Evolutionary conservation across 2,329 filamentous ascomycete genomes (phyloP).

Genomic region (Lachnum nothofagi): DNA sequence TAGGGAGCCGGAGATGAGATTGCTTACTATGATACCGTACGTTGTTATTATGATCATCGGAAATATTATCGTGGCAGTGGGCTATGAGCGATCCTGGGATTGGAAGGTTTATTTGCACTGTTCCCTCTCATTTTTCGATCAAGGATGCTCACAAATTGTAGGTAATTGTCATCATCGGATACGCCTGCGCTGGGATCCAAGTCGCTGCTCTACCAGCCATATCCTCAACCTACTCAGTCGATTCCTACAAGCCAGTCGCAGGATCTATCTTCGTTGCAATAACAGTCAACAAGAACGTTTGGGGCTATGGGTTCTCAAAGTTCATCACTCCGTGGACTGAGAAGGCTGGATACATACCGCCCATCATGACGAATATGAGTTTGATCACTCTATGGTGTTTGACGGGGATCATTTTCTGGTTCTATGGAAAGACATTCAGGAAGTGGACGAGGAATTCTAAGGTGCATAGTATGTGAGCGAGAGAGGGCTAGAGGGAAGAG

Average conservation of each 20-base stretch:
- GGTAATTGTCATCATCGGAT: constrained; percentile 52
- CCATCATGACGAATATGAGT: constrained; percentile 56
- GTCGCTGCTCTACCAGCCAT: constrained; percentile 56
- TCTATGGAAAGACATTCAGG: constrained; percentile 53
- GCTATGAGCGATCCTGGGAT: constrained; percentile 48
- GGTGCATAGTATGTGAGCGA: constrained; percentile 46
- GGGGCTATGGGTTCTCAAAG: constrained; percentile 56
- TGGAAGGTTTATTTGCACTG: constrained; percentile 40
- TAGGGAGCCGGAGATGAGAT: constrained; percentile 37
- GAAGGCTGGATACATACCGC: constrained; percentile 46
- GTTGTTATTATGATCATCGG: constrained; percentile 37
- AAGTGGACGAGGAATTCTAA: constrained; percentile 50
- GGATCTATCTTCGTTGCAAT: constrained; percentile 55
- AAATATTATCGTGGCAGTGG: constrained; percentile 48
- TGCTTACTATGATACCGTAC: constrained; percentile 41
- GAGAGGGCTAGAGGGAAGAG: too few species aligned
- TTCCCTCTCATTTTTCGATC: not conserved
- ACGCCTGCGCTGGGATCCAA: constrained; percentile 51
- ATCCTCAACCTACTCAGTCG: constrained; percentile 51
- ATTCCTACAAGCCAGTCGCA: constrained; percentile 58
- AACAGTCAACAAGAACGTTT: constrained; percentile 60
- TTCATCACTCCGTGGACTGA: constrained; percentile 50
- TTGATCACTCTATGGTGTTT: constrained; percentile 49
- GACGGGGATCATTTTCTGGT: constrained; percentile 49
- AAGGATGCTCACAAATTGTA: constrained; percentile 6